phyloP scores from a whole-genome alignment of 805 yeast genomes.

The Limtongozyma cylindracea region DNA sequence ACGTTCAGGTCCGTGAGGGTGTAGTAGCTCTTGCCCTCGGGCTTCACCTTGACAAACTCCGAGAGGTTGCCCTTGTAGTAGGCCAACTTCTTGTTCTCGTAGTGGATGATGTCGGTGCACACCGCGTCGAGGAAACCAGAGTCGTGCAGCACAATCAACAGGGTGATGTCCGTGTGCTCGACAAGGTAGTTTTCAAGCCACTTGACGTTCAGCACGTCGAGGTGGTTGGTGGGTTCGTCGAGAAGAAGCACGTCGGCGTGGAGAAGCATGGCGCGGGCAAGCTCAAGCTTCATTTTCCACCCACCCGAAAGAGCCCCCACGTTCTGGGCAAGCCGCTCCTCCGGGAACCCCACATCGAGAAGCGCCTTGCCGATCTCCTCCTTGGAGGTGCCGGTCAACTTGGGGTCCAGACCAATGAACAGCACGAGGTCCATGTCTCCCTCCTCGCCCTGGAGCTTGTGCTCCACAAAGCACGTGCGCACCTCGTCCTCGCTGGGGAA shows the following conservation, averaged over 20 bases:
- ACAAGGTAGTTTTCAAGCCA: constrained; percentile 83
- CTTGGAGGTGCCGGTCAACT: constrained; percentile 32
- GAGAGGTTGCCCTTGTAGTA: constrained; percentile 93
- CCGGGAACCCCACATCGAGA: constrained; percentile 74
- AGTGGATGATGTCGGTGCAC: constrained; percentile 91
- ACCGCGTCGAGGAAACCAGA: constrained; percentile 89
- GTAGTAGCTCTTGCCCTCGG: constrained; percentile 91
- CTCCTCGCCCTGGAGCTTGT: constrained; percentile 85
- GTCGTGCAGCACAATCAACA: constrained; percentile 92
- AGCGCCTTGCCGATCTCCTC: constrained; percentile 59
- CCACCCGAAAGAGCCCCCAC: constrained; percentile 96
- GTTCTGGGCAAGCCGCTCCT: constrained; percentile 67
- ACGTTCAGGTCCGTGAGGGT: constrained; percentile 82
- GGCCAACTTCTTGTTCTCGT: constrained; percentile 82
- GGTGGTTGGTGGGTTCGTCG: constrained; percentile 97
- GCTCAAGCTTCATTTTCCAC: constrained; percentile 96
- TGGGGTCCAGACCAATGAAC: constrained; percentile 79
- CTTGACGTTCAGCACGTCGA: constrained; percentile 80
- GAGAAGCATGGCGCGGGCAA: constrained; percentile 97
- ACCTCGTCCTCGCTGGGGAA: constrained; percentile 78
- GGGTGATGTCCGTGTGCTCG: constrained; percentile 69
- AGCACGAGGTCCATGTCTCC: constrained; percentile 73
- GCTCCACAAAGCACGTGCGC: constrained; percentile 92
- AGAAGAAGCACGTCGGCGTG: constrained; percentile 83
- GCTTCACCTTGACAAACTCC: constrained; percentile 73